A percentile compares a stretch with the other conserved stretches of the same genome.
Conservation (phyloP, 2,329 filamentous ascomycete species). For the Sporothrix pallida region DNA sequence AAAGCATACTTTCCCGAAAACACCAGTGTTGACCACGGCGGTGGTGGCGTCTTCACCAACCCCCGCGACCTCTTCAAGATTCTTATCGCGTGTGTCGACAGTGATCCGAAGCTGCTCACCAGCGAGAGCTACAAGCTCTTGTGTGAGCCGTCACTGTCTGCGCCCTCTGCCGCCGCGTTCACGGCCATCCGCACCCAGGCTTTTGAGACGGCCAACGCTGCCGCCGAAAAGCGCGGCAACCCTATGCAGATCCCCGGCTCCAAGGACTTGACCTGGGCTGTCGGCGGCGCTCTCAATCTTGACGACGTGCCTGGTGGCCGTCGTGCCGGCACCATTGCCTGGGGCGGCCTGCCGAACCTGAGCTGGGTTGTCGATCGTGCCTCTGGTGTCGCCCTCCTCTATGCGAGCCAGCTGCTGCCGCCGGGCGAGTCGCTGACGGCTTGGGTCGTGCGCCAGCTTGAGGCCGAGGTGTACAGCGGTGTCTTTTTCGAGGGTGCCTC, state of each 20-base stretch:
- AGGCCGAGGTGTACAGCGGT: constrained; percentile 7
- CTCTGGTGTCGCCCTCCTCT: background rate
- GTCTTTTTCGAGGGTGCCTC: background rate
- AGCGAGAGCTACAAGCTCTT: background rate
- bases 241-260: background rate
- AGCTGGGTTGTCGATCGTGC: constrained; percentile 4
- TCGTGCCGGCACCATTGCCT: background rate
- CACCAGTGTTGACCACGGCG: background rate
- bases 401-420: constrained; percentile 25
- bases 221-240: constrained; percentile 8
- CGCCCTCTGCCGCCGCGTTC: background rate
- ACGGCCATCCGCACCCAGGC: background rate
- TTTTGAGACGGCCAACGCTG: background rate
- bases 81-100: constrained; percentile 6
- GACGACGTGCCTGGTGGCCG: constrained; percentile 18
- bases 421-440: background rate
- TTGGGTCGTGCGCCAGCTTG: background rate
- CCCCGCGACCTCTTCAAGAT: constrained; percentile 6
- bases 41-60: constrained; percentile 3
- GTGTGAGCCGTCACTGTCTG: background rate
- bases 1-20: background rate
- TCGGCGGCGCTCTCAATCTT: background rate
- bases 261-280: background rate
- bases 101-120: background rate
- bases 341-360: constrained; percentile 20